phyloP scores from a whole-genome alignment of 768 basidiomycete genomes.

The Pleurotus tuoliensis region DNA sequence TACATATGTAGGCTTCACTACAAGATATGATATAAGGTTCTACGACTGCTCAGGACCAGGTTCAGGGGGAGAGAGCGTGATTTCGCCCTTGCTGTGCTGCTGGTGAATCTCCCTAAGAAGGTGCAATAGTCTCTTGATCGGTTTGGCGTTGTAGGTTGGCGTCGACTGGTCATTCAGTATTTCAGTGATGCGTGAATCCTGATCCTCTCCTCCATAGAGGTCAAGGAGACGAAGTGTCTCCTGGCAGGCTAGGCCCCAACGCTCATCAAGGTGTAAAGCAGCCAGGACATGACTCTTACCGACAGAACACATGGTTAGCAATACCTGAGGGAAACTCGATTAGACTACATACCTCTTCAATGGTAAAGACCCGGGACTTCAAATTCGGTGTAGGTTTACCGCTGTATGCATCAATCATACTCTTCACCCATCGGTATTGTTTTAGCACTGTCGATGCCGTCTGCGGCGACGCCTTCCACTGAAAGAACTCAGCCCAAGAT shows the following conservation, averaged over 20 bases:
- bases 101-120: slow-evolving; percentile 47
- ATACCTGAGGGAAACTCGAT: neutral
- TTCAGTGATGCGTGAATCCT: slow-evolving; percentile 45
- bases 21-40: no score
- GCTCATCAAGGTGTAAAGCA: slow-evolving; percentile 42
- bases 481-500: slow-evolving; percentile 43
- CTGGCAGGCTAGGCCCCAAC: slow-evolving; percentile 43
- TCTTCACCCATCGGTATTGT: slow-evolving; percentile 51
- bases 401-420: slow-evolving; percentile 41
- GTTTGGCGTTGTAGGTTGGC: slow-evolving; percentile 40
- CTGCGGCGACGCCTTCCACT: slow-evolving; percentile 30
- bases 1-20: no score
- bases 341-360: slow-evolving; percentile 40
- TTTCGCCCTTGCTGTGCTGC: slow-evolving; percentile 33
- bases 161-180: slow-evolving; percentile 44
- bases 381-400: slow-evolving; percentile 37
- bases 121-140: slow-evolving; percentile 43
- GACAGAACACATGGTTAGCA: neutral
- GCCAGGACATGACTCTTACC: slow-evolving; percentile 48
- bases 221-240: slow-evolving; percentile 48
- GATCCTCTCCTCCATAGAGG: slow-evolving; percentile 49
- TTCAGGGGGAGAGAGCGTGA: neutral
- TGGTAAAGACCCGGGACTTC: slow-evolving; percentile 25
- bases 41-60: neutral
- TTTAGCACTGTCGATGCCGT: slow-evolving; percentile 37